Evolutionary conservation across 1,139 yeast genomes (phyloP), one percentile per base, ranked within the genome.

Genomic region (Geotrichum australiense): DNA sequence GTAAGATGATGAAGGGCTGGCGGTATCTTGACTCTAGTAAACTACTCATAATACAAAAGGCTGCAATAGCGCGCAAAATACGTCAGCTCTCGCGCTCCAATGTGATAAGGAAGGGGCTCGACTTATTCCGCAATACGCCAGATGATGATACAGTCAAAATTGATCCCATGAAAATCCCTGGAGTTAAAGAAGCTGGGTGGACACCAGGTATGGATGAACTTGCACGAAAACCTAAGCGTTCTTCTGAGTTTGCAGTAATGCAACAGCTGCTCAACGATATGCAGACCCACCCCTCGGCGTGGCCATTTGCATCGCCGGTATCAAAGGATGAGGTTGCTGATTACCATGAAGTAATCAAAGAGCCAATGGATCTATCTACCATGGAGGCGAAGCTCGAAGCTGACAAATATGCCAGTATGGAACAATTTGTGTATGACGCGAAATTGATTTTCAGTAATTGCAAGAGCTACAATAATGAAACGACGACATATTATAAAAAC

Each of bases 231-330:
- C 98, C 98, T 1, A 87, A 87, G 59, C 70, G 96, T 42, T 89
- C 94, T 0, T 96, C 96, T 5, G 97, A 91, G 65, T 85, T 85
- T 65, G 91, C 93, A 37, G 83, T 84, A 50, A 86, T 91, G 94
- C 89, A 85, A 53, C 85, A 87, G 39, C 63, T 91, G 21, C 71
- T 91, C 39, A 76, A 86, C 6, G 99, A 91, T 58, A 64, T 91
- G 67, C 94, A 85, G 56, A 86, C 84, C 58, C 95, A 91, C 60
- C 94, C 97, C 0, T 84, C 96, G 2, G 93, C 97, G n/a, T 91
- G 98, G 98, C 98, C 99, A 22, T 93, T 93, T 63, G 76, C 89
- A 24, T 82, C 78, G 44, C 96, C 98, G 0, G 98, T 93, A 12
- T 86, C 82, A 60, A 78, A 77, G 55, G 94, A 86, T 37, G 98